A percentile compares a stretch with the other conserved stretches of the same genome.
These are phyloP conservation scores for Fusarium brachygibbosum DNA, from an alignment of 2,329 filamentous ascomycete genomes.

Conservation along the genomic window DNA sequence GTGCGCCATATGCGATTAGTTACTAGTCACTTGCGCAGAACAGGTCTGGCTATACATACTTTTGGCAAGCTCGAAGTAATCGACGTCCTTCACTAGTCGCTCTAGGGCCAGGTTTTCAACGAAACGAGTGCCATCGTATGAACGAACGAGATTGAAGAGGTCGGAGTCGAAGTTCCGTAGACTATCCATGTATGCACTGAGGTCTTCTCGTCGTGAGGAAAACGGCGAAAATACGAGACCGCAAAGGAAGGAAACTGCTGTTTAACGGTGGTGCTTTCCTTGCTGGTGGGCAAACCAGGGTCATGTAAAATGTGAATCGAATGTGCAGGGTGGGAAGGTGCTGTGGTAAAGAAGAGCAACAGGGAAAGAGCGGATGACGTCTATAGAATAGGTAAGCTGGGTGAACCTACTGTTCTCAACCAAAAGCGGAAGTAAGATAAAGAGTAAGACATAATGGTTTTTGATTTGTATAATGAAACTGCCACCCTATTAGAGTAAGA, in stretches of 20 bases:
- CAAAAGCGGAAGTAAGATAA: not conserved
- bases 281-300: too few relatives aligned
- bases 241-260: not conserved
- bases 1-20: fast-evolving
- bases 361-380: not conserved
- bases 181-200: not conserved
- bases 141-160: not conserved
- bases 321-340: not conserved
- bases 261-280: too few relatives aligned
- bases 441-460: fast-evolving
- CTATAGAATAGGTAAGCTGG: not conserved
- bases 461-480: not conserved
- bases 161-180: not conserved
- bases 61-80: not conserved
- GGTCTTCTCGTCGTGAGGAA: not conserved
- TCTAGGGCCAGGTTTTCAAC: not conserved
- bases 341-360: not conserved
- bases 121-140: not conserved
- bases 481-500: not conserved
- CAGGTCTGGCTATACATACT: fast-evolving
- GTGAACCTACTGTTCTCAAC: not conserved
- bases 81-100: not conserved
- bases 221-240: not conserved
- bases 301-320: too few relatives aligned
- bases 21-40: not conserved